phyloP scores from a whole-genome alignment of 2,329 filamentous ascomycete genomes.

The Pseudogymnoascus verrucosus region DNA sequence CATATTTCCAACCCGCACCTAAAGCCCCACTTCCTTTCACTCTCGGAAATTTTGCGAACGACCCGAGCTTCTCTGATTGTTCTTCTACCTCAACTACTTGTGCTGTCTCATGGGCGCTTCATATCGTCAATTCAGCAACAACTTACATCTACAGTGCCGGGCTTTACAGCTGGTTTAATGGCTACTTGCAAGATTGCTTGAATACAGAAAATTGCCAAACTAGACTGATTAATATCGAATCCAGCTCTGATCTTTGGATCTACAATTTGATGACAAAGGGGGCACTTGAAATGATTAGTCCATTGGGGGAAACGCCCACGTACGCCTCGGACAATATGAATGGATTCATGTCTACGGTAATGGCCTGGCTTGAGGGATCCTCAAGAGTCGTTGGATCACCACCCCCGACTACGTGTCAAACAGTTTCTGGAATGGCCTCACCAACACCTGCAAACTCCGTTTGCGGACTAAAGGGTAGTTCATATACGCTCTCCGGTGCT shows the following conservation, averaged over 20 bases:
- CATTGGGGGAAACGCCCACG: slow-evolving; percentile 4
- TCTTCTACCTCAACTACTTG: slow-evolving; percentile 31
- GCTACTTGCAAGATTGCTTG: slow-evolving; percentile 44
- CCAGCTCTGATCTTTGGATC: slow-evolving; percentile 16
- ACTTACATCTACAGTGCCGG: slow-evolving; percentile 43
- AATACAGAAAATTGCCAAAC: slow-evolving; percentile 39
- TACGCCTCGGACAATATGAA: no score
- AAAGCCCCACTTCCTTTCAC: slow-evolving; percentile 41
- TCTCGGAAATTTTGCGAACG: slow-evolving; percentile 33
- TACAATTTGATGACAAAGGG: slow-evolving; percentile 16
- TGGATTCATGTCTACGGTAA: no score
- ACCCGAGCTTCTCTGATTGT: slow-evolving; percentile 42
- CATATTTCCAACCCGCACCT: slow-evolving; percentile 62
- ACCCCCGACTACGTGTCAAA: no score
- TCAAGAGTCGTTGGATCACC: no score
- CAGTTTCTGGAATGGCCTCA: not conserved
- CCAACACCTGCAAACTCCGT: not conserved
- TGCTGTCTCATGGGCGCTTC: slow-evolving; percentile 55
- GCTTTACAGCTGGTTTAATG: slow-evolving; percentile 49
- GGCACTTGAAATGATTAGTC: slow-evolving; percentile 15
- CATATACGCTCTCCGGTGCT: not conserved
- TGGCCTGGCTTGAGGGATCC: no score
- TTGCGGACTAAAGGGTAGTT: not conserved
- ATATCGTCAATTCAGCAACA: slow-evolving; percentile 43
- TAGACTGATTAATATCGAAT: slow-evolving; percentile 4